Base-by-base conservation (phyloP, 73 alveolate genomes). In the Paramecium octaurelia region DNA sequence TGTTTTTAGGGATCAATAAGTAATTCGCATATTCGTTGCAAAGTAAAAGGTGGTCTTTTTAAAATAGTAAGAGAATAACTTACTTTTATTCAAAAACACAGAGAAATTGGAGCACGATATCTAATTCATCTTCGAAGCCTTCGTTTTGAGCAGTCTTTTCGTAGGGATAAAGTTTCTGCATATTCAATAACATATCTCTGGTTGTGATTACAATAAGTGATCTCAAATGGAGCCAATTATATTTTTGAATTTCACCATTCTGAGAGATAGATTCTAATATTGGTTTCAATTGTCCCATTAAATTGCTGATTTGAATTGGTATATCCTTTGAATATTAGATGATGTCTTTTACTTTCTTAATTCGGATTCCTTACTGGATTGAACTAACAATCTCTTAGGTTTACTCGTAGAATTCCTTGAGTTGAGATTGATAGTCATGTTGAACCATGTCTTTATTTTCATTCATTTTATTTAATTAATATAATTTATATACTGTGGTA, bases 61-160 rank as follows among this genome's bases (percentile, higher is more conserved):
- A 27, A 9, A 12, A 16, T 68, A 31, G 42, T 16, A 1, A 6
- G 35, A 35, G 38, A 1, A 34, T 34, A 6, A 9, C 6, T 3
- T 75, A 75, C 60, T 75, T 38, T 42, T 75, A 38, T 75, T 75
- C 88, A 38, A 75, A 75, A 35, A 35, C 88, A 38, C 68, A 35
- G n/a, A 75, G 60, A 38, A 75, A 75, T 42, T 75, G 34, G 20
- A 75, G 46, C 12, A 75, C 60, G 6, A 75, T 75, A 75, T 75
- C 88, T 42, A 75, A 38, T 42, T 75, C 88, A 75, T 75, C 88
- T 75, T 75, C 88, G 21, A 75, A 75, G 12, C 88, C 88, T 42
- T 75, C 88, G 14, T 29, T 31, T 31, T 27, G 14, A 31, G 48
- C 84, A 64, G 84, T 64, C 29, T 64, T 75, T 38, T 75, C 60